Conservation (phyloP, 192 early-diverging fungal genomes). For the Gigaspora rosea region DNA sequence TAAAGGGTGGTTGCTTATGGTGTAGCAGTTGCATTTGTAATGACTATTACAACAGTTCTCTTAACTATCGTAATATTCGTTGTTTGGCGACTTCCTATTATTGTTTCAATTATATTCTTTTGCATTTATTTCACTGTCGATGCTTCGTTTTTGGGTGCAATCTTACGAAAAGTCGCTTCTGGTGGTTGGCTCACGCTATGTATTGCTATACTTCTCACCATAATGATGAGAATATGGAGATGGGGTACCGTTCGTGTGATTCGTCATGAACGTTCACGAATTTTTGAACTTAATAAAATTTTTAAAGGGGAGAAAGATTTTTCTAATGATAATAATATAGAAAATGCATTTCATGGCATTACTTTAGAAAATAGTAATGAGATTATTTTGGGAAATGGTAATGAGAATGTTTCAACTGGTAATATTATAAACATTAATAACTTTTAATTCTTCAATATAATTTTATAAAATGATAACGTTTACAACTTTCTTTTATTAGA, state of each 20-base stretch:
- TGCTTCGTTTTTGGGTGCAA: conserved; percentile 24
- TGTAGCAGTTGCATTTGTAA: conserved; percentile 17
- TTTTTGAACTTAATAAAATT: background rate
- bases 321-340: background rate
- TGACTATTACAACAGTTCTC: conserved; percentile 10
- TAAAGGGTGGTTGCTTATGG: conserved; percentile 47
- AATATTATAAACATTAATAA: too few species aligned
- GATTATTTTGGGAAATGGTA: too few species aligned
- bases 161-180: conserved; percentile 24
- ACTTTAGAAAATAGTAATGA: too few species aligned
- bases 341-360: too few species aligned
- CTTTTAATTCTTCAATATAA: too few species aligned
- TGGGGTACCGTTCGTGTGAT: conserved; percentile 22
- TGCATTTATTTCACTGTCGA: conserved; percentile 33
- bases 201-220: background rate
- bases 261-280: conserved; percentile 3
- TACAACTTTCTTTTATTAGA: background rate
- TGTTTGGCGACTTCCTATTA: conserved; percentile 31
- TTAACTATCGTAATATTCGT: conserved; percentile 9
- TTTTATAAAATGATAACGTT: background rate
- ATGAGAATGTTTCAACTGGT: too few species aligned
- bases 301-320: background rate
- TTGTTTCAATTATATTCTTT: conserved; percentile 30
- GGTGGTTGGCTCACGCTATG: conserved; percentile 36
- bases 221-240: conserved; percentile 32